Percentiles rank a stretch among this genome's conserved stretches.
phyloP scores from a whole-genome alignment of 2,329 filamentous ascomycete species.

The Phialophora tarda region DNA sequence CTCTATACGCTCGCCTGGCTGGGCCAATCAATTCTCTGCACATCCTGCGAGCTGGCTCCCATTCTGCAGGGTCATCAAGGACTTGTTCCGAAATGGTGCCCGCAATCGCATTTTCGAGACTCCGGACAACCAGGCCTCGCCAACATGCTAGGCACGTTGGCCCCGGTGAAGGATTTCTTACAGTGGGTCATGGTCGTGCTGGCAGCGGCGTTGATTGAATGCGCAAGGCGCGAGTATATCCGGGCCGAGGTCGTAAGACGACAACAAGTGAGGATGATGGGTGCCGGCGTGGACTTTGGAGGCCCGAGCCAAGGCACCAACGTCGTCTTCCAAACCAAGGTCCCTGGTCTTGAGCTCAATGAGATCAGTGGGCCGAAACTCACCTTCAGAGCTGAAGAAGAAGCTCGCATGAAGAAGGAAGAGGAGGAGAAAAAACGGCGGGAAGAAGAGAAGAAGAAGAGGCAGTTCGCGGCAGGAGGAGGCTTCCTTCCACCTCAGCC shows the following conservation, averaged over 20 bases:
- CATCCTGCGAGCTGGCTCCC: constrained; percentile 35
- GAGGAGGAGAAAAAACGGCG: background rate
- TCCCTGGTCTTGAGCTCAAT: constrained; percentile 16
- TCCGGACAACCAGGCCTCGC: constrained; percentile 39
- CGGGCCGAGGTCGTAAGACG: constrained; percentile 23
- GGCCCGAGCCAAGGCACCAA: constrained; percentile 15
- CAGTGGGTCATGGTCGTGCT: constrained; percentile 34
- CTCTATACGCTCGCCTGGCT: constrained; percentile 33
- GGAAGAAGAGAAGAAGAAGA: constrained; percentile 5
- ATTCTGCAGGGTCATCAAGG: constrained; percentile 34
- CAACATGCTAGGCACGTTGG: constrained; percentile 61
- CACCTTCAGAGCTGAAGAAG: constrained; percentile 14
- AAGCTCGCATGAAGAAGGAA: constrained; percentile 17
- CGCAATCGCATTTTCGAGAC: constrained; percentile 35
- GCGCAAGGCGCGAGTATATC: constrained; percentile 33
- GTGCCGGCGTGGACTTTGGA: constrained; percentile 31
- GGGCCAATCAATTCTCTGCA: constrained; percentile 32
- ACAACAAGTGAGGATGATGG: constrained; percentile 19
- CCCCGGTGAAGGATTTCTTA: constrained; percentile 33
- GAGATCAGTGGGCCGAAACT: constrained; percentile 28
- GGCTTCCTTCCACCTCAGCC: constrained; percentile 13
- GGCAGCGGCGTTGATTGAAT: constrained; percentile 28
- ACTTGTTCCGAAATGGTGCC: constrained; percentile 34
- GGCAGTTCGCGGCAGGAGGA: background rate
- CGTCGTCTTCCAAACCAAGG: background rate